Percentiles rank a stretch among this genome's conserved stretches.
Evolutionary conservation across 352 stramenopile genomes (phyloP).

Genomic region (Phytophthora pistaciae): DNA sequence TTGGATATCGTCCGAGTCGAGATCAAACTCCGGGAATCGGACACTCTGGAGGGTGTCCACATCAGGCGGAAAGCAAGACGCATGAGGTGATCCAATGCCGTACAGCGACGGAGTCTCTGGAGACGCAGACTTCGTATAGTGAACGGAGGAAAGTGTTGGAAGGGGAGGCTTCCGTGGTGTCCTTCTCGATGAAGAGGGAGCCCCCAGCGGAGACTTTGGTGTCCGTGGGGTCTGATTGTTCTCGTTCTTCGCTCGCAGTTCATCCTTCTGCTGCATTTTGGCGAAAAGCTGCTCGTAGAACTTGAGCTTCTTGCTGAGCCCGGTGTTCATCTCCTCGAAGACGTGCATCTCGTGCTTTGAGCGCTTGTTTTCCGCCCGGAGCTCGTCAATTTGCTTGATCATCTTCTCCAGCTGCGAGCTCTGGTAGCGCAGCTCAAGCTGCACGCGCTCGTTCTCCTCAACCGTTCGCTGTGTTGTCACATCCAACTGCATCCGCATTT

Average conservation of each 20-base stretch:
- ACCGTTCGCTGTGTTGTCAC: slow-evolving; percentile 70
- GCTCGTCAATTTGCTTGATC: slow-evolving; percentile 55
- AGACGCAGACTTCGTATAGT: slow-evolving; percentile 13
- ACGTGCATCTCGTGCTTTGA: slow-evolving; percentile 59
- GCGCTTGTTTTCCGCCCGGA: slow-evolving; percentile 47
- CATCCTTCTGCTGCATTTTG: slow-evolving; percentile 68
- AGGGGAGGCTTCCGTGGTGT: slow-evolving; percentile 49
- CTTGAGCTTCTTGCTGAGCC: slow-evolving; percentile 65
- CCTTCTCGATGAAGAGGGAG: slow-evolving; percentile 15
- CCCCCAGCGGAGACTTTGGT: slow-evolving; percentile 12
- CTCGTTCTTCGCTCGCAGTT: slow-evolving; percentile 27
- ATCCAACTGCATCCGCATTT: slow-evolving; percentile 67
- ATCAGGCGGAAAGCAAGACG: slow-evolving; percentile 29
- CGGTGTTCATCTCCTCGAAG: slow-evolving; percentile 71
- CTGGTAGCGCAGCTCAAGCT: slow-evolving; percentile 71
- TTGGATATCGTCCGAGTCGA: slow-evolving; percentile 16
- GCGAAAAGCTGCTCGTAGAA: slow-evolving; percentile 78
- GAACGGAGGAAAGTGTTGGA: slow-evolving; percentile 30
- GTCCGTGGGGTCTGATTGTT: slow-evolving; percentile 26
- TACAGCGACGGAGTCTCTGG: slow-evolving; percentile 26
- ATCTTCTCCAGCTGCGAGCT: slow-evolving; percentile 65
- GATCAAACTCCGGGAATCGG: slow-evolving; percentile 28
- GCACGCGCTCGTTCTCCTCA: slow-evolving; percentile 69
- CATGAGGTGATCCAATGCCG: slow-evolving; percentile 18
- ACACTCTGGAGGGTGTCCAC: slow-evolving; percentile 25